These are phyloP conservation scores for Sugiyamaella novakii DNA, from an alignment of 1,139 yeast genomes.

Conservation along the genomic window DNA sequence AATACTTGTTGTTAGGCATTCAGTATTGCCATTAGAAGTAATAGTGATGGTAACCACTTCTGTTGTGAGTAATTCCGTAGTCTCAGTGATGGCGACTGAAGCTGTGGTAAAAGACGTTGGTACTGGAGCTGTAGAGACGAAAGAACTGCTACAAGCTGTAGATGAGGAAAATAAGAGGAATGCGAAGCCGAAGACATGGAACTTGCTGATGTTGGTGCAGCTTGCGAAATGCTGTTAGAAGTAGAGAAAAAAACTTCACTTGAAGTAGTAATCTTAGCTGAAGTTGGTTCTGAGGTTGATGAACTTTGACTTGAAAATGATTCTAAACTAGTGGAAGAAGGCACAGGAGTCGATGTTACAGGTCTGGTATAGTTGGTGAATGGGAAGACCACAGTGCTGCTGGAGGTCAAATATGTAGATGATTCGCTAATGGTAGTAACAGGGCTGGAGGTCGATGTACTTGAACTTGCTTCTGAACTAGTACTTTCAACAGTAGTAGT, in stretches of 20 bases:
- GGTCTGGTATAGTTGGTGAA: no score
- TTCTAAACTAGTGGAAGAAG: no score
- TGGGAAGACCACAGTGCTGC: neutral
- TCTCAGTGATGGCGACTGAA: neutral
- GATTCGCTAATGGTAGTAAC: neutral
- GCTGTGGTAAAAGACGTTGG: constrained; percentile 2
- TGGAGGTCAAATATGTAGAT: neutral
- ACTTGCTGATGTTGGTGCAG: neutral
- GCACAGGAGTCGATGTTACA: no score
- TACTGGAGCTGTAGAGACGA: neutral
- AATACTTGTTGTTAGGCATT: neutral
- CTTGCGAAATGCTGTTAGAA: neutral
- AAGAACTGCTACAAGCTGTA: neutral
- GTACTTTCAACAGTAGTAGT: no score
- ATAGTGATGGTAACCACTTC: neutral
- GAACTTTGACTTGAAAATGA: no score
- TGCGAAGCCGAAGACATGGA: neutral
- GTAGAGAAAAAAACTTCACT: neutral
- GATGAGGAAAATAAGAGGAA: neutral
- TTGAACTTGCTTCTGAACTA: no score
- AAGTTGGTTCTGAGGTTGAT: no score
- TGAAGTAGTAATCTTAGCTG: no score
- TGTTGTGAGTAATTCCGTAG: neutral
- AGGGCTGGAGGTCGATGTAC: neutral
- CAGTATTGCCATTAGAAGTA: neutral